Evolutionary conservation across 2,329 filamentous ascomycete species (phyloP), one percentile per base, ranked within the genome.

Genomic region (Botrytis sinoallii): DNA sequence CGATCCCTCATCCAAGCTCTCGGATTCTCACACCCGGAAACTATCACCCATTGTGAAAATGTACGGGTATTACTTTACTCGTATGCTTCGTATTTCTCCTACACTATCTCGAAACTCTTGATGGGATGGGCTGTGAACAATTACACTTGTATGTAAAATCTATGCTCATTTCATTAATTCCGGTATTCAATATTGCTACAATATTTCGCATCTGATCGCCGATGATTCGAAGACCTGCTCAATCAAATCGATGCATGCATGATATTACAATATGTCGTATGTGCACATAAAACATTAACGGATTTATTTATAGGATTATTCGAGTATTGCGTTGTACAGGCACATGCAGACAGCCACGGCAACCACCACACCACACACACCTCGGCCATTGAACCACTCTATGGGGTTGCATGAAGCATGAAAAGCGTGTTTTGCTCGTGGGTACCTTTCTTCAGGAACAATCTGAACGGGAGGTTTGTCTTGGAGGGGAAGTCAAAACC

Each of bases 1-100:
- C 68, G 71, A 72, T 72, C 71, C 71, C 65, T 67, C 63, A 72
- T 72, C 71, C 71, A 72, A 72, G 71, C 52, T 68, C 71, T 72
- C 71, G 71, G 71, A 72, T 60, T 60, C 40, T 32, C 35, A 44
- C 66, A 48, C 71, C 71, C 52, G 71, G 63, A 72, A 35, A 61
- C 63, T 60, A 46, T 59, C 32, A 48, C 29, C 59, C 40, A 52
- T 71, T 25, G 1, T 65, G 22, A 65, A n/a, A 38, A 71, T 29
- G 32, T n/a, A 29, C 57, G 57, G 32, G n/a, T 63, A 66, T 52
- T 46, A 52, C 25, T 59, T 40, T 60, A 42, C 22, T 55, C 22
- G 61, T 59, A 59, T 55, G 65, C 61, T 67, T 67, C 48, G 71
- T 68, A 69, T 72, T 60, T 32, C 32, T 35, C 35, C 35, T 25